Base-by-base conservation (phyloP, 2,329 filamentous ascomycete species). In the Exophiala bonariae region DNA sequence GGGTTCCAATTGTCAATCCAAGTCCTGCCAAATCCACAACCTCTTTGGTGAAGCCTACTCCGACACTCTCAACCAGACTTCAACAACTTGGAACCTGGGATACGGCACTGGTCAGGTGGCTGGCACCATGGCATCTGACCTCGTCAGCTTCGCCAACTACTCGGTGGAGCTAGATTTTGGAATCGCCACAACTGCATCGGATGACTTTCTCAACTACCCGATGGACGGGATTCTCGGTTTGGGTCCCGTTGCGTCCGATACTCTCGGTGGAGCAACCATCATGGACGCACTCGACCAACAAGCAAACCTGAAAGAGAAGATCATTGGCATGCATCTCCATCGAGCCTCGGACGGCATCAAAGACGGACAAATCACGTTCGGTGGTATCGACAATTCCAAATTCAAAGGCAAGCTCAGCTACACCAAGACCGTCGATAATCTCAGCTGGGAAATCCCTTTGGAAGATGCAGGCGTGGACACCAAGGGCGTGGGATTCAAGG, bases 151-250 rank as follows among this genome's bases (percentile, higher is more conserved):
- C 55, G 86, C 83, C 2, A 81, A 80, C 13, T 73, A 91, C 52
- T 78, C 75, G 33, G 63, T 89, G 11, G 65, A 76, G 2, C 76
- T 89, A 58, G 73, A 80, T 3, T 87, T 96, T 60, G 90, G 90
- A 3, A 68, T 91, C 49, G 88, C 86, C 17, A 79, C 78, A 26
- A 77, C 77, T 18, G 87, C 87, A 2, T 89, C 87, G 1, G 68
- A 81, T 41, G 83, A 93, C 54, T 95, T 96, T 65, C 69, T 73
- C 20, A 78, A 79, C 42, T 95, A 92, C 59, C 86, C 88, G 1
- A 90, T 95, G 66, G 90, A 96, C 64, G 90, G 90, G 18, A 95
- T 96, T 39, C 71, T 96, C 2, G 90, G 89, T 3, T 70, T 95
- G 18, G 86, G 87, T 13, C 82, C 84, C 58, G 78, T 77, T 51